phyloP scores from a whole-genome alignment of 768 basidiomycete genomes.

The Leccinum sublutescens region DNA sequence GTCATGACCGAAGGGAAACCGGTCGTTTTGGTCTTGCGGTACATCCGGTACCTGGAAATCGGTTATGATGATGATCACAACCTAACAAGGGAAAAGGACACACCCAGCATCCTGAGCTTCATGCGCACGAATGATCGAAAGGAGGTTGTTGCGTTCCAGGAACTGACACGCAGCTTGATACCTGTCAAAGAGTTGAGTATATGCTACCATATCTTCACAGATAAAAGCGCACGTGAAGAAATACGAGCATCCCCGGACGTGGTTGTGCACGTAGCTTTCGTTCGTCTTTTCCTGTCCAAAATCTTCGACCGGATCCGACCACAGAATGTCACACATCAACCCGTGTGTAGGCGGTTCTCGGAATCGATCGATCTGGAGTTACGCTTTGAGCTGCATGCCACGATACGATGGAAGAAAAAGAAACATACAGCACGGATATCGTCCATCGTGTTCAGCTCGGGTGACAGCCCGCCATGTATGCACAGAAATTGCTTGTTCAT shows the following conservation, averaged over 20 bases:
- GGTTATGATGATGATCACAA: background rate
- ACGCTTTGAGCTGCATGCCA: background rate
- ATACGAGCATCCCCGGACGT: slow-evolving; percentile 95
- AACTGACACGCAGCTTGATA: slow-evolving; percentile 98
- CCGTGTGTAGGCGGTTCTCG: slow-evolving; percentile 97
- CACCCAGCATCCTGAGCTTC: slow-evolving; percentile 99
- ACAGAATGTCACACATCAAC: slow-evolving; percentile 97
- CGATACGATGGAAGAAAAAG: background rate
- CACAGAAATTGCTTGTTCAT: slow-evolving; percentile 99
- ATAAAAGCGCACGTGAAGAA: slow-evolving; percentile 71
- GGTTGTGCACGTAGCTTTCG: slow-evolving; percentile 93
- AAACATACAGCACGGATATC: slow-evolving; percentile 80
- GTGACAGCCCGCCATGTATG: slow-evolving; percentile 95
- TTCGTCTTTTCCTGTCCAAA: slow-evolving; percentile 92
- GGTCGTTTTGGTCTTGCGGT: slow-evolving; percentile 96
- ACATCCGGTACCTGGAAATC: slow-evolving; percentile 84
- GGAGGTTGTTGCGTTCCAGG: slow-evolving; percentile 92
- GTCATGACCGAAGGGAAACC: slow-evolving; percentile 99
- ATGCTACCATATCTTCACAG: background rate
- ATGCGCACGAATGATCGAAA: slow-evolving; percentile 96
- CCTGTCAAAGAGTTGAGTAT: slow-evolving; percentile 39
- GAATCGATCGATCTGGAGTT: slow-evolving; percentile 87
- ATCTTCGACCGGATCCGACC: slow-evolving; percentile 98
- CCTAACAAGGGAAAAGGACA: slow-evolving; percentile 19
- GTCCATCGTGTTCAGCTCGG: slow-evolving; percentile 93